A percentile compares a stretch with the other conserved stretches of the same genome.
Conservation (phyloP, 164 flowering plant genomes). For the Litsea cubeba region DNA sequence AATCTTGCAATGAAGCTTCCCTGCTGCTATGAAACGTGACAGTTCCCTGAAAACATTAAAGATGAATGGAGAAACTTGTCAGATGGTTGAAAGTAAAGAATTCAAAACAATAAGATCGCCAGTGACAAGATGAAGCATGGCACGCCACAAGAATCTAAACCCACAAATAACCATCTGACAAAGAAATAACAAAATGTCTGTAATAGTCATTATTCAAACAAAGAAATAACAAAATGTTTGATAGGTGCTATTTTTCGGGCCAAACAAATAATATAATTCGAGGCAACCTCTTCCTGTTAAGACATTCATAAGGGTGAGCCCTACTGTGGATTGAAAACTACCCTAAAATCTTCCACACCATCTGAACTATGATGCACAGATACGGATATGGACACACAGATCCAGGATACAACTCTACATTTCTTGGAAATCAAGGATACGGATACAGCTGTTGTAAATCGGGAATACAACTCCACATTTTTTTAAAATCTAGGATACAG, state of each 20-base stretch:
- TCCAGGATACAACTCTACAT: no score
- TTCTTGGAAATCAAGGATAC: no score
- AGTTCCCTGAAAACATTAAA: slow-evolving; percentile 58
- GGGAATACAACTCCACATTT: background rate
- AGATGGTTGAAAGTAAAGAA: background rate
- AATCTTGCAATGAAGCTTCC: slow-evolving; percentile 96
- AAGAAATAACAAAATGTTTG: background rate
- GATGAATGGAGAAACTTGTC: background rate
- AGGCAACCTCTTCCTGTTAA: no score
- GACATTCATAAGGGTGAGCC: no score
- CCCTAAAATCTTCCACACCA: no score
- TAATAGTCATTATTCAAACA: background rate
- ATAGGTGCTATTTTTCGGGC: background rate
- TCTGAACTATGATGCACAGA: no score
- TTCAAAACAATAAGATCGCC: background rate
- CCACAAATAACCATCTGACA: background rate
- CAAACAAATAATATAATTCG: background rate
- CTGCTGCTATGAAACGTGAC: slow-evolving; percentile 94
- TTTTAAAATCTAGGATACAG: background rate
- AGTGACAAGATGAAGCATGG: background rate
- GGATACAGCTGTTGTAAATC: no score
- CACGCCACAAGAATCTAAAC: background rate
- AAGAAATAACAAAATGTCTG: background rate
- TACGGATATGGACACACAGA: no score
- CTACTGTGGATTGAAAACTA: no score